A percentile compares a stretch with the other conserved stretches of the same genome.
phyloP scores from a whole-genome alignment of 768 basidiomycete species.

The Tulasnella sp. region DNA sequence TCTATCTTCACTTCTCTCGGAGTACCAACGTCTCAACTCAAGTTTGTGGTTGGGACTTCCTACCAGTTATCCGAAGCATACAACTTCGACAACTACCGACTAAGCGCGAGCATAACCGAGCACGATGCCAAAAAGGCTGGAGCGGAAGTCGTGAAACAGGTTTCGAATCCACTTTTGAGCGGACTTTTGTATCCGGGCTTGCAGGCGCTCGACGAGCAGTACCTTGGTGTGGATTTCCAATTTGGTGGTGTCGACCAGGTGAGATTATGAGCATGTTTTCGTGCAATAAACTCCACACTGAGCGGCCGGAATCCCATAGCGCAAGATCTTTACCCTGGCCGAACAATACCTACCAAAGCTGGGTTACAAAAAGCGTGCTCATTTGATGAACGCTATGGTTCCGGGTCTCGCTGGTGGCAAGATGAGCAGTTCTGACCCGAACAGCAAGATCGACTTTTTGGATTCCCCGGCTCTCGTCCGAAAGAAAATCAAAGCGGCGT shows the following conservation, averaged over 20 bases:
- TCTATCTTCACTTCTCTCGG: conserved; percentile 82
- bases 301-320: conserved; percentile 42
- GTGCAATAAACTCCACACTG: background rate
- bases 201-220: conserved; percentile 96
- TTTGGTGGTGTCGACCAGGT: conserved; percentile 98
- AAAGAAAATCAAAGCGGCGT: conserved; percentile 86
- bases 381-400: conserved; percentile 98
- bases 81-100: conserved; percentile 89
- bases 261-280: conserved; percentile 30
- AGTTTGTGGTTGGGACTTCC: conserved; percentile 83
- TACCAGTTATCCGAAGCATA: conserved; percentile 91
- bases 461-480: conserved; percentile 78
- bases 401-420: conserved; percentile 92
- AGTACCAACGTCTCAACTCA: conserved; percentile 79
- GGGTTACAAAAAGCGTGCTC: conserved; percentile 90
- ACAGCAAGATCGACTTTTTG: conserved; percentile 97
- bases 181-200: conserved; percentile 93
- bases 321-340: conserved; percentile 98
- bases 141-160: conserved; percentile 97
- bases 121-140: conserved; percentile 98
- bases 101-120: conserved; percentile 87
- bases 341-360: conserved; percentile 91
- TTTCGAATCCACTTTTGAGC: conserved; percentile 83
- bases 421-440: conserved; percentile 97
- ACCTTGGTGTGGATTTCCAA: conserved; percentile 93